phyloP scores from a whole-genome alignment of 139 green algal genomes.

The Chlorella sp. region DNA sequence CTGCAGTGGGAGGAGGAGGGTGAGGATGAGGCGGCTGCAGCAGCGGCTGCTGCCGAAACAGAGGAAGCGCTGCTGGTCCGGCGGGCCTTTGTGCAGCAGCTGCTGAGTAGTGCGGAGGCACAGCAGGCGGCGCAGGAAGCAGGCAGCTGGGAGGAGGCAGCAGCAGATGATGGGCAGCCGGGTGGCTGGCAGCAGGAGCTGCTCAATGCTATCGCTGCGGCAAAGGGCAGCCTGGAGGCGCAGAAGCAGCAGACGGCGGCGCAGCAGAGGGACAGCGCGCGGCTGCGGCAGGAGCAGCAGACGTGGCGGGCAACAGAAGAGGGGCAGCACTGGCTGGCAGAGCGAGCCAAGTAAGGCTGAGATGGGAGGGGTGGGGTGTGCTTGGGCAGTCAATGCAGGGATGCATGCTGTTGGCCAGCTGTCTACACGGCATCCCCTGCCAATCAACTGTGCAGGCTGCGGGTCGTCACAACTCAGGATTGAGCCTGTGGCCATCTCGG shows the following conservation, averaged over 20 bases:
- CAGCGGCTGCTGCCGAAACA: background rate
- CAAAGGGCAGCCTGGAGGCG: background rate
- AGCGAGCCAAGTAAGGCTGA: conserved; percentile 9
- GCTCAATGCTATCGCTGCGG: background rate
- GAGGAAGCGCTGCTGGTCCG: background rate
- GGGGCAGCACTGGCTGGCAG: conserved; percentile 15
- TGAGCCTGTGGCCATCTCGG: no score
- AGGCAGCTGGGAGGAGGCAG: background rate
- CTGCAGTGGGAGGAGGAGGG: conserved; percentile 51
- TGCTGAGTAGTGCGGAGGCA: conserved; percentile 8
- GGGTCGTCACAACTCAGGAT: no score
- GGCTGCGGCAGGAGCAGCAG: conserved; percentile 17
- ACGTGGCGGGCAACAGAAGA: conserved; percentile 13
- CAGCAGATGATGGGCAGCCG: background rate
- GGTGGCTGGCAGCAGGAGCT: conserved; percentile 26
- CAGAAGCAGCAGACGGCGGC: conserved; percentile 15
- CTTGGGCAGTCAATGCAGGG: background rate
- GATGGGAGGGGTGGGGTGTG: background rate
- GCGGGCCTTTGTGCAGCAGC: conserved; percentile 34
- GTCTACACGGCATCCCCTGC: no score
- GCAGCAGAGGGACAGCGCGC: conserved; percentile 20
- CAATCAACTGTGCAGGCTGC: no score
- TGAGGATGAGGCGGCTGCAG: background rate
- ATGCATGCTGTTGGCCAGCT: no score
- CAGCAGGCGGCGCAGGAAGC: conserved; percentile 1